These are phyloP conservation scores for Aspergillus heteromorphus DNA, from an alignment of 495 filamentous ascomycete genomes.

Conservation along the genomic window DNA sequence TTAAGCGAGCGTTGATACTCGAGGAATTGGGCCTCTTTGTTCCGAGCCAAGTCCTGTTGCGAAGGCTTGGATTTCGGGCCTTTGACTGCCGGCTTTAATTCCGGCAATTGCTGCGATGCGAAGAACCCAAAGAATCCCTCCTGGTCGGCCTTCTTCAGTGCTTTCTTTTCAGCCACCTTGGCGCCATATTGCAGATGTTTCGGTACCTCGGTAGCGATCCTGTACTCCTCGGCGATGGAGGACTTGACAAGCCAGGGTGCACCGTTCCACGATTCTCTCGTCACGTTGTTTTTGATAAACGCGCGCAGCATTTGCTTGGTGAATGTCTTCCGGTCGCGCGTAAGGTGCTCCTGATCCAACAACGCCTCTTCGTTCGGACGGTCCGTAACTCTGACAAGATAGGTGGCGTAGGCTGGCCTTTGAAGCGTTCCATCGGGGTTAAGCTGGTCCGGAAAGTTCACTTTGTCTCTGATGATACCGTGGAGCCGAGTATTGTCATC, in stretches of 20 bases:
- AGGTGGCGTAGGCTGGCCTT: constrained; percentile 64
- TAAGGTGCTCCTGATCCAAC: constrained; percentile 76
- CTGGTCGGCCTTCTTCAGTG: constrained; percentile 61
- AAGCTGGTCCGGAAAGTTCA: constrained; percentile 60
- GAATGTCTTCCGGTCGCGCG: constrained; percentile 85
- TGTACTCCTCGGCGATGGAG: constrained; percentile 74
- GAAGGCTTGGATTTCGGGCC: constrained; percentile 61
- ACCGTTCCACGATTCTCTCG: constrained; percentile 84
- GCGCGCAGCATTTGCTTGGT: constrained; percentile 91
- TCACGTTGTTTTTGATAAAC: constrained; percentile 92
- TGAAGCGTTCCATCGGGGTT: constrained; percentile 61
- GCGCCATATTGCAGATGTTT: constrained; percentile 74
- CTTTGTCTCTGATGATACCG: constrained; percentile 82
- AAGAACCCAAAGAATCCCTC: constrained; percentile 51
- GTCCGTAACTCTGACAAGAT: constrained; percentile 70
- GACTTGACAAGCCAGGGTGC: constrained; percentile 95
- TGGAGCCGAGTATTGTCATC: constrained; percentile 64
- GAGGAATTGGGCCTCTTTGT: constrained; percentile 43
- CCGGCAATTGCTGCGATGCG: constrained; percentile 57
- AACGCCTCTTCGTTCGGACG: constrained; percentile 67
- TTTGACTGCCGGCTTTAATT: constrained; percentile 77
- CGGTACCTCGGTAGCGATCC: constrained; percentile 79
- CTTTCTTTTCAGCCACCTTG: constrained; percentile 73
- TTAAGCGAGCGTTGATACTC: constrained; percentile 51
- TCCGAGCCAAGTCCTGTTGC: constrained; percentile 39